Base-by-base conservation (phyloP, 108 stramenopile species). In the Discostella stelligeroides region DNA sequence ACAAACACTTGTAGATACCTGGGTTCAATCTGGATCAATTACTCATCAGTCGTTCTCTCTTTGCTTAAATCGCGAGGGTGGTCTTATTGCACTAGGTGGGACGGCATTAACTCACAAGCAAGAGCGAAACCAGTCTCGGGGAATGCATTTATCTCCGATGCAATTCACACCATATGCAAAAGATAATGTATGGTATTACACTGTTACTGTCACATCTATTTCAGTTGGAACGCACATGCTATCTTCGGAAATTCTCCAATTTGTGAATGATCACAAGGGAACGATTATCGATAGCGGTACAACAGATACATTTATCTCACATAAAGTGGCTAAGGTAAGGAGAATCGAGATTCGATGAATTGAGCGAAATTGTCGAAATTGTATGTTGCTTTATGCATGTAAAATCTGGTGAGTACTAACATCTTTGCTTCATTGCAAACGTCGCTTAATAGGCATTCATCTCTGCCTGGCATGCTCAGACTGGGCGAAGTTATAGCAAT, bases 221-320 rank as follows among this genome's bases (percentile, higher is more conserved):
- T 81, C 71, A 21, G 81, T 77, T 18, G 75, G 70, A 0, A 38
- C 45, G n/a, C 50, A 60, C 45, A 45, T 47, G 29, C 42, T 82
- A 10, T 67, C 68, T 28, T 14, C 66, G 1, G 42, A 27, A 29
- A 40, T 57, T 38, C 49, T 89, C 37, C 41, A 73, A 37, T 70
- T 47, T 53, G 68, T 94, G 59, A 85, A 88, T 46, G 65, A 66
- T 30, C 92, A 96, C 21, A 97, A 95, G 68, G 97, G 96, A 25
- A 95, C 89, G 20, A 96, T 99, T 60, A 81, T 99, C 7, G 98
- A 99, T 80, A 84, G 83, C 46, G 98, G 98, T 7, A 99, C 98
- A 5, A 99, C 98, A 12, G 98, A 99, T 79, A 95, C 96, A 8
- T 98, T 90, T 68, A 82, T 99, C 10, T 92, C 96, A 8, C 45